phyloP scores from a whole-genome alignment of 208 protist species.

The Giardia muris region DNA sequence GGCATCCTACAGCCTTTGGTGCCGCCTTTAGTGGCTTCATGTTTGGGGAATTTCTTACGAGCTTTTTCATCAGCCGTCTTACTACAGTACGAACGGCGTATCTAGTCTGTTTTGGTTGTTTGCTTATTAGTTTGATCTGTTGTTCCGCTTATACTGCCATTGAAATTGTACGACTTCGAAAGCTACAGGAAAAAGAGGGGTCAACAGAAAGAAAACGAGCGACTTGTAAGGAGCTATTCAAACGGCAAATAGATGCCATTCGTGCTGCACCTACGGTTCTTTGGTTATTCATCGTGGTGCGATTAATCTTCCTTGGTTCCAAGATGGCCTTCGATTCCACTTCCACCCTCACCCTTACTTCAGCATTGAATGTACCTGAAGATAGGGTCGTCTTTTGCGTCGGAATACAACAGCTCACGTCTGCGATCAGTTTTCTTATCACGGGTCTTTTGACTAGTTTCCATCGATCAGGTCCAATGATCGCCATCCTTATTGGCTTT shows the following conservation, averaged over 20 bases:
- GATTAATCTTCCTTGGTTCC: not conserved
- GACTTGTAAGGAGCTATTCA: not conserved
- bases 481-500: not conserved
- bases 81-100: not conserved
- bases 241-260: not conserved
- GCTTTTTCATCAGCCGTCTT: not conserved
- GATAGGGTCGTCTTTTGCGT: not conserved
- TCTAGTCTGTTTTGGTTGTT: not conserved
- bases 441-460: not conserved
- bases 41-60: not conserved
- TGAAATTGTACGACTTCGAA: not conserved
- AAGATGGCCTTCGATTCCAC: not conserved
- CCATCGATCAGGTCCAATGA: not conserved
- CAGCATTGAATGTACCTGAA: not conserved
- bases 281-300: not conserved
- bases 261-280: not conserved
- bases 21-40: not conserved
- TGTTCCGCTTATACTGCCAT: not conserved
- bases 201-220: no score
- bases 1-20: not conserved
- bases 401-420: not conserved
- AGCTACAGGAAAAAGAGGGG: not conserved
- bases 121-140: not conserved
- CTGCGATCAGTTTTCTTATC: not conserved
- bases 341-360: not conserved